A percentile compares a stretch with the other conserved stretches of the same genome.
Conservation (phyloP, 768 basidiomycete species). For the Trametes villosa region DNA sequence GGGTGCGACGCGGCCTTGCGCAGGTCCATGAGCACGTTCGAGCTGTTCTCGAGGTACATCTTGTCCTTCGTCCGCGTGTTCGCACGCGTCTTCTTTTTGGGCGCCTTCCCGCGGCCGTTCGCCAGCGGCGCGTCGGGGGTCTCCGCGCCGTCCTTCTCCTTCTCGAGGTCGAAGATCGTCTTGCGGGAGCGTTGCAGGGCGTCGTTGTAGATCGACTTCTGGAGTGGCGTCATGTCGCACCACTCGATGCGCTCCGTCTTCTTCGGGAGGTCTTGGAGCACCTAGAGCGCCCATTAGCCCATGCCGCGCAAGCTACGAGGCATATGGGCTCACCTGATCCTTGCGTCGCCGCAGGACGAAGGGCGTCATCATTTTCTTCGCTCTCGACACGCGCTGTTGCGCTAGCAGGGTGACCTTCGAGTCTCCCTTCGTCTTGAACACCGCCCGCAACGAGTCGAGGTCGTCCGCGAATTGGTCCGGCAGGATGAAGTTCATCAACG, state of each 20-base stretch:
- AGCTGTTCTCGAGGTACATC: constrained; percentile 76
- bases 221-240: constrained; percentile 89
- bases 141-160: constrained; percentile 34
- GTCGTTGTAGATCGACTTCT: constrained; percentile 83
- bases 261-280: constrained; percentile 89
- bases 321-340: constrained; percentile 65
- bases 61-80: constrained; percentile 61
- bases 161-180: constrained; percentile 62
- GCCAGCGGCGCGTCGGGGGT: constrained; percentile 36
- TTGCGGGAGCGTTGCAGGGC: constrained; percentile 85
- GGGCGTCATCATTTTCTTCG: constrained; percentile 99
- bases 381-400: constrained; percentile 89
- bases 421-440: constrained; percentile 97
- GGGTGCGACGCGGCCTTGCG: constrained; percentile 97
- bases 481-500: constrained; percentile 96
- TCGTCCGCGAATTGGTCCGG: constrained; percentile 85
- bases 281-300: constrained; percentile 46
- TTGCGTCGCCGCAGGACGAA: constrained; percentile 97
- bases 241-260: constrained; percentile 94
- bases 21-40: constrained; percentile 96
- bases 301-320: not conserved
- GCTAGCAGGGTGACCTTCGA: constrained; percentile 87
- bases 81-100: constrained; percentile 51
- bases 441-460: constrained; percentile 81
- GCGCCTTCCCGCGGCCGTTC: constrained; percentile 33